Evolutionary conservation across 495 filamentous ascomycete species (phyloP), one percentile per base, ranked within the genome.

Genomic region (Cercophora samala): DNA sequence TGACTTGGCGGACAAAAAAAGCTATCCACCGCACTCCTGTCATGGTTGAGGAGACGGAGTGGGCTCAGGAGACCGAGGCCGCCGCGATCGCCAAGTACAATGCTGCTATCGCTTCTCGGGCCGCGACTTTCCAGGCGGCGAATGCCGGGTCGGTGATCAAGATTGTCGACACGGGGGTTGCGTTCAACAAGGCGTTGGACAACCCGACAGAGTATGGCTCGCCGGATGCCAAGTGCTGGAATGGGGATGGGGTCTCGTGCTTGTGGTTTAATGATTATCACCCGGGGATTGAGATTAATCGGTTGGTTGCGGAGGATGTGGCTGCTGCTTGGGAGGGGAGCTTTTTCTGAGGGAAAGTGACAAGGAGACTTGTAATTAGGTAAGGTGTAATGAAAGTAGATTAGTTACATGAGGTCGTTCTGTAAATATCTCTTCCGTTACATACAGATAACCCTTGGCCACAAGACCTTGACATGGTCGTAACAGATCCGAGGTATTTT

Each of bases 11-110:
- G n/a, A n/a, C 17, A 62, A 19, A 19, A 19, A 54, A 37, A 75
- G 77, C 91, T 2, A 82, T 90, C n/a, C 80, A 91, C 51, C 85
- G 87, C 13, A 85, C 84, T 23, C 90, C 90, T 0, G 69, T 83
- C 8, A 86, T 86, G 58, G 64, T 78, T 0, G 70, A 59, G 1
- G 70, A 79, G 60, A 71, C 77, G 0, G 46, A 71, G 46, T 66
- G 60, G 4, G 13, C 64, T 5, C 65, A 65, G 21, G 52, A 67
- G 11, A 58, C 64, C 23, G 78, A 84, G 66, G 73, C 71, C 5
- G 73, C 63, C 1, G 72, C 76, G 1, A 81, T 83, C 59, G 73
- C 58, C 6, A 72, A 77, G 67, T 83, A 77, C 72, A 82, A 83
- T 67, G 68, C 52, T 0, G 64, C 71, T 18, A 56, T 83, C 0